Conservation (phyloP, 2,329 filamentous ascomycete genomes). For the Aspergillus oerlinghausenensis region DNA sequence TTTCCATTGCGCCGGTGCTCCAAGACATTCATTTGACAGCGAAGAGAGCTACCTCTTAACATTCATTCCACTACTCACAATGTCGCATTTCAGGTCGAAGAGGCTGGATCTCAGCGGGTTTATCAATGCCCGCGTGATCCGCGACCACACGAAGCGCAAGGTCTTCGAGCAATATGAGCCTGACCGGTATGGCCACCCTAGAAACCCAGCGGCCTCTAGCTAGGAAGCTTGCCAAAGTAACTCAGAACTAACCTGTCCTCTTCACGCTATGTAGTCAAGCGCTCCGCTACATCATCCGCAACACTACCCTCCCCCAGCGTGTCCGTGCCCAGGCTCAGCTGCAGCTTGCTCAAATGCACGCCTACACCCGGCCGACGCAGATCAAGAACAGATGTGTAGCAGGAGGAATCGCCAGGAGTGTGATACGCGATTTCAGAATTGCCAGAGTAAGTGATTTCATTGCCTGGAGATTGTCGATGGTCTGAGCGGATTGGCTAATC, state of each 20-base stretch:
- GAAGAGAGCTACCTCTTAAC: not conserved
- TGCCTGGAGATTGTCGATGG: not conserved
- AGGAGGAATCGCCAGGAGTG: slow-evolving; percentile 82
- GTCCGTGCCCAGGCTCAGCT: slow-evolving; percentile 88
- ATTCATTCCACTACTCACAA: slow-evolving; percentile 38
- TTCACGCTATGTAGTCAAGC: slow-evolving; percentile 64
- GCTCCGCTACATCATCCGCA: slow-evolving; percentile 86
- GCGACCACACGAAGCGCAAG: slow-evolving; percentile 95
- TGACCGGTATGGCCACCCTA: slow-evolving; percentile 61
- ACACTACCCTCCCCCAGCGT: slow-evolving; percentile 76
- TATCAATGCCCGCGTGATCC: slow-evolving; percentile 78
- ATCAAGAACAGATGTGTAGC: slow-evolving; percentile 90
- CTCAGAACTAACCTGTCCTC: not conserved
- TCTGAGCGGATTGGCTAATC: slow-evolving; percentile 13
- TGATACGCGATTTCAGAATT: slow-evolving; percentile 91
- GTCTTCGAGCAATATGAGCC: slow-evolving; percentile 82
- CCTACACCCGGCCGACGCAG: slow-evolving; percentile 88
- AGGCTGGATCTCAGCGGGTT: slow-evolving; percentile 86
- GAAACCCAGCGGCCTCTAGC: not conserved
- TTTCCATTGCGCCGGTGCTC: slow-evolving; percentile 1
- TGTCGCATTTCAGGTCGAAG: slow-evolving; percentile 85
- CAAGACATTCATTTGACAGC: not conserved
- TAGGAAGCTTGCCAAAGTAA: not conserved
- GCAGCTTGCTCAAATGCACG: slow-evolving; percentile 90
- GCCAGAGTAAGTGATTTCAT: slow-evolving; percentile 64